Conservation (phyloP, 345 rosid genomes). For the Gossypium sturtianum region DNA sequence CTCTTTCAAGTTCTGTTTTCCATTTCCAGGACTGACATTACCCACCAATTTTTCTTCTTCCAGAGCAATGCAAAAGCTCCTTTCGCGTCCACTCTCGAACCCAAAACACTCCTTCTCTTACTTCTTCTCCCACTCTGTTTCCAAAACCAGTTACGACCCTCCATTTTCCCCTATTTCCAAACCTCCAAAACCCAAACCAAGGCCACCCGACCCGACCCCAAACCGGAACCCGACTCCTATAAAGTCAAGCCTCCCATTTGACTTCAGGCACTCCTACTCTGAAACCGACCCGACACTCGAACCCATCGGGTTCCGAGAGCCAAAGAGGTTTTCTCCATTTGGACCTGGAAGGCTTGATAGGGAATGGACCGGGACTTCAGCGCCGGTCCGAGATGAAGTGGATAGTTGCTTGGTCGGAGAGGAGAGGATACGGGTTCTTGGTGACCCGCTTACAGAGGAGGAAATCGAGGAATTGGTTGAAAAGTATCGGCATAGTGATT, state of each 20-base stretch:
- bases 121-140: slow-evolving; percentile 19
- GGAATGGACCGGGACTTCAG: too few relatives aligned
- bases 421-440: too few relatives aligned
- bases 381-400: too few relatives aligned
- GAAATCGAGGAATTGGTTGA: too few relatives aligned
- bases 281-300: slow-evolving; percentile 27
- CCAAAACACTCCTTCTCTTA: slow-evolving; percentile 3
- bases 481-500: too few relatives aligned
- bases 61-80: slow-evolving; percentile 5
- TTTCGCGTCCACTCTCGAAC: not conserved
- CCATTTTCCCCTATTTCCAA: slow-evolving; percentile 22
- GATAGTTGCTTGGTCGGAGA: too few relatives aligned
- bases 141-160: slow-evolving; percentile 30
- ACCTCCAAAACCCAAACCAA: slow-evolving; percentile 17
- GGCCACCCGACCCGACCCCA: not conserved
- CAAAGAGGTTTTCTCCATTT: too few relatives aligned
- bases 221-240: slow-evolving; percentile 18
- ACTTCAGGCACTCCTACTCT: slow-evolving; percentile 75
- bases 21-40: not conserved
- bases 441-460: too few relatives aligned
- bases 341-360: too few relatives aligned
- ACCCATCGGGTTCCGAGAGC: too few relatives aligned
- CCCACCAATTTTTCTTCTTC: not conserved
- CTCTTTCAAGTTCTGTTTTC: too few relatives aligned
- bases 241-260: slow-evolving; percentile 68